Evolutionary conservation across 164 flowering plant genomes (phyloP), one percentile per base, ranked within the genome.

Genomic region (Tetrastigma voinierianum): DNA sequence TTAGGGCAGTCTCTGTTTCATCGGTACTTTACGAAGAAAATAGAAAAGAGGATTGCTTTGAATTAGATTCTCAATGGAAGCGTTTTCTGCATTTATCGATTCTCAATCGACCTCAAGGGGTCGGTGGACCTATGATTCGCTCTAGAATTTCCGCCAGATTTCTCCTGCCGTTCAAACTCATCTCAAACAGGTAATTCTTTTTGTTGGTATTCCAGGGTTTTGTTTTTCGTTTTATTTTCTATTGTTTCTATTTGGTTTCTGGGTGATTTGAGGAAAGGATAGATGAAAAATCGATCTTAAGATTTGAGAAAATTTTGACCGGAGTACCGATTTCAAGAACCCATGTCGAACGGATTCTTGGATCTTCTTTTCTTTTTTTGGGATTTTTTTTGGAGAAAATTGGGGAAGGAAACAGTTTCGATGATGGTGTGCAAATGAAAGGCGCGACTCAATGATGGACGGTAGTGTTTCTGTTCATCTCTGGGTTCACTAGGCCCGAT

Each of bases 161-260:
- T 87, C 90, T 45, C 90, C 92, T 17, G 67, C 57, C 61, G 92
- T 86, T 24, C 92, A 87, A 71, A 49, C 74, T 53, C 92, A 87
- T 67, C 86, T 87, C 71, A 79, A 83, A 19, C 86, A 69, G 82
- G 92, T 87, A 65, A 23, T 4, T 20, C 11, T 10, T 18, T n/a
- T 57, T 12, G n/a, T 32, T 20, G 0, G 47, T 52, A 51, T 21
- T 19, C 0, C 10, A 19, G 2, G 16, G 2, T 20, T 17, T 5
- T 19, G 9, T 56, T 61, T 65, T 54, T 48, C 21, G 3, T 15
- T 46, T 23, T 45, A 23, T 57, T 13, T 57, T 76, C 65, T 47
- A 47, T 56, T 61, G 1, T 43, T 4, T 32, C 40, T 4, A 12
- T 17, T 44, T 40, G 51, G 13, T 47, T 16, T 16, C 16, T 23